Evolutionary conservation across 2,329 filamentous ascomycete genomes (phyloP).

Genomic region (Aspergillus transmontanensis): DNA sequence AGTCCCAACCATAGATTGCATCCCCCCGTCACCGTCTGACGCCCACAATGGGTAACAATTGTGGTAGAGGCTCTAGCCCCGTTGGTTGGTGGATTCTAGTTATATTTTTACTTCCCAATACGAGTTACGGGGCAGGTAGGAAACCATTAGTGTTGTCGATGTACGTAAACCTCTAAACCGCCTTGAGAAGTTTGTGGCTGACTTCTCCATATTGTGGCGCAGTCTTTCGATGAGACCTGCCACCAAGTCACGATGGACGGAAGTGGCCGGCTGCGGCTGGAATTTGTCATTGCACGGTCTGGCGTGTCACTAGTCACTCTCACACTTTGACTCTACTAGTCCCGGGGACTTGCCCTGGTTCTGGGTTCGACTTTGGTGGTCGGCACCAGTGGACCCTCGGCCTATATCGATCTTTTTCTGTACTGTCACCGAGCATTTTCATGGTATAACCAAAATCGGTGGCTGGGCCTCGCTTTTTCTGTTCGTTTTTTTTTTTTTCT

Average conservation of each 20-base stretch:
- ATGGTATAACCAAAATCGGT: neutral
- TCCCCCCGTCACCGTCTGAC: neutral
- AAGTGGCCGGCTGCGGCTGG: slow-evolving; percentile 3
- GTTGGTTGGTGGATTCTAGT: neutral
- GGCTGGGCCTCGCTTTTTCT: neutral
- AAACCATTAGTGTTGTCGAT: neutral
- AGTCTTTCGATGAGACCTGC: neutral
- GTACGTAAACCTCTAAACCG: neutral
- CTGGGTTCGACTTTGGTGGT: neutral
- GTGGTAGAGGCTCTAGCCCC: neutral
- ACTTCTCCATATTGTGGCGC: slow-evolving; percentile 1
- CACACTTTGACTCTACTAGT: neutral
- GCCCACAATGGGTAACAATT: neutral
- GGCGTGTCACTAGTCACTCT: slow-evolving; percentile 6
- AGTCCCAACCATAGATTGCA: neutral
- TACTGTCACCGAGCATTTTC: neutral
- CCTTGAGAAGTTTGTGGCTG: neutral
- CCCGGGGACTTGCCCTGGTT: slow-evolving; percentile 2
- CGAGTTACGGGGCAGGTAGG: neutral
- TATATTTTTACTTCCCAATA: neutral
- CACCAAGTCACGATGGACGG: slow-evolving; percentile 3
- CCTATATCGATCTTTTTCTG: neutral
- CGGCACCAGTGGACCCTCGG: neutral
- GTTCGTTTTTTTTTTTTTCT: neutral
- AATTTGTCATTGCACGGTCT: slow-evolving; percentile 14